phyloP scores from a whole-genome alignment of 768 basidiomycete genomes.

The Russula vinacea region DNA sequence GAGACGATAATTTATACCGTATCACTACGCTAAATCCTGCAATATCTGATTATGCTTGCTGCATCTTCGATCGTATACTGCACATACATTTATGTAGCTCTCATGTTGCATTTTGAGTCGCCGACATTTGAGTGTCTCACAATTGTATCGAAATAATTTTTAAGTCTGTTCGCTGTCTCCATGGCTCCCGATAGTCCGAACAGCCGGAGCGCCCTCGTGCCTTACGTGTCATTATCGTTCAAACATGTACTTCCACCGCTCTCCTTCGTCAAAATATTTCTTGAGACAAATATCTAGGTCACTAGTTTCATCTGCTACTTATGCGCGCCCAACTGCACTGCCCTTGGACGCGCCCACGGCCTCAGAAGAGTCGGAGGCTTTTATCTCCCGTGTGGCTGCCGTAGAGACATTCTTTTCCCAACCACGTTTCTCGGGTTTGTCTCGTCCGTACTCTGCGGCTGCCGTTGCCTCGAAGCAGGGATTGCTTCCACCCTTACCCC shows the following conservation, averaged over 20 bases:
- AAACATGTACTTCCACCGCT: slow-evolving; percentile 23
- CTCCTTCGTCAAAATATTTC: slow-evolving; percentile 11
- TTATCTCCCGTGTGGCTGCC: slow-evolving; percentile 58
- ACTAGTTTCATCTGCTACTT: slow-evolving; percentile 14
- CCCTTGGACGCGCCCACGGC: slow-evolving; percentile 56
- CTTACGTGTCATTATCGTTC: background rate
- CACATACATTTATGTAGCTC: slow-evolving; percentile 28
- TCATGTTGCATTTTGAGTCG: slow-evolving; percentile 27
- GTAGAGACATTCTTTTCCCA: slow-evolving; percentile 71
- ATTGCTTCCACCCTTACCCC: slow-evolving; percentile 71
- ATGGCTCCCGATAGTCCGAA: background rate
- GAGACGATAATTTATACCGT: slow-evolving; percentile 25
- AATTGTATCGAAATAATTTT: slow-evolving; percentile 24
- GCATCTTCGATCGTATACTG: slow-evolving; percentile 25
- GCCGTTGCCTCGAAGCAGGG: slow-evolving; percentile 89
- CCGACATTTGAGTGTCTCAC: slow-evolving; percentile 14
- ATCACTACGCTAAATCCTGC: slow-evolving; percentile 26
- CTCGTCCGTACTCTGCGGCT: slow-evolving; percentile 75
- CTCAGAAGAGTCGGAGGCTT: slow-evolving; percentile 55
- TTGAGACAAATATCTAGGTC: slow-evolving; percentile 19
- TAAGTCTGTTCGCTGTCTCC: background rate
- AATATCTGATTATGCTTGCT: slow-evolving; percentile 26
- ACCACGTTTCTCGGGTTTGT: slow-evolving; percentile 69
- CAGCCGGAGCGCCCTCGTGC: background rate
- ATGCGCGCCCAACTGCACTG: slow-evolving; percentile 34